A percentile compares a stretch with the other conserved stretches of the same genome.
These are phyloP conservation scores for Sarocladiaceae sp. DNA, from an alignment of 2,329 filamentous ascomycete genomes.

Conservation along the genomic window DNA sequence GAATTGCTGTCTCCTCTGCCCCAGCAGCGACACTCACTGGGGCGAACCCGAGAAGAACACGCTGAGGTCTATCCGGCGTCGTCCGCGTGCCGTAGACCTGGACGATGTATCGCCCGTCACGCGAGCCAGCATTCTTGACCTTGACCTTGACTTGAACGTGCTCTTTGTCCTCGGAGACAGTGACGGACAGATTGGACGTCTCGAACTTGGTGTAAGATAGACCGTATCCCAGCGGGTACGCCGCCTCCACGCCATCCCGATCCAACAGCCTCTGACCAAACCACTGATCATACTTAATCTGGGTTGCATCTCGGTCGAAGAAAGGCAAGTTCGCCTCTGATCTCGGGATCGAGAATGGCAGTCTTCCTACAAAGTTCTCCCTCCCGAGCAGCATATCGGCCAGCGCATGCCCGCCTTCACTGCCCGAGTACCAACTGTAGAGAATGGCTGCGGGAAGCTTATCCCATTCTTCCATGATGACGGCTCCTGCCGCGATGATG, in stretches of 20 bases:
- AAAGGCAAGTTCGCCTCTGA: slow-evolving; percentile 13
- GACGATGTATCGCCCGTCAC: slow-evolving; percentile 11
- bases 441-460: slow-evolving; percentile 10
- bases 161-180: background rate
- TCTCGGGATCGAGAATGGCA: slow-evolving; percentile 16
- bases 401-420: slow-evolving; percentile 15
- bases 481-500: slow-evolving; percentile 15
- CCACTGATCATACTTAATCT: slow-evolving; percentile 15
- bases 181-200: background rate
- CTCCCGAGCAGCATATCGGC: slow-evolving; percentile 14
- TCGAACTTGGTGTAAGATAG: slow-evolving; percentile 16
- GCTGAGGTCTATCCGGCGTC: slow-evolving; percentile 8
- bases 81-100: slow-evolving; percentile 15
- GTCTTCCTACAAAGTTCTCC: slow-evolving; percentile 10
- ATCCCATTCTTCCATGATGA: slow-evolving; percentile 17
- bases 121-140: slow-evolving; percentile 11
- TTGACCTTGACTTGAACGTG: background rate
- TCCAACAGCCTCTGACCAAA: slow-evolving; percentile 17
- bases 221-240: slow-evolving; percentile 17
- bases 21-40: slow-evolving; percentile 7
- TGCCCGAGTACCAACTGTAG: slow-evolving; percentile 16
- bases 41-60: slow-evolving; percentile 13
- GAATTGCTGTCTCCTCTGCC: background rate
- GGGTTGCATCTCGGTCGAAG: slow-evolving; percentile 12
- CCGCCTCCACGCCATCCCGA: slow-evolving; percentile 10